Evolutionary conservation across 768 basidiomycete species (phyloP).

Genomic region (Mycena alexandri): DNA sequence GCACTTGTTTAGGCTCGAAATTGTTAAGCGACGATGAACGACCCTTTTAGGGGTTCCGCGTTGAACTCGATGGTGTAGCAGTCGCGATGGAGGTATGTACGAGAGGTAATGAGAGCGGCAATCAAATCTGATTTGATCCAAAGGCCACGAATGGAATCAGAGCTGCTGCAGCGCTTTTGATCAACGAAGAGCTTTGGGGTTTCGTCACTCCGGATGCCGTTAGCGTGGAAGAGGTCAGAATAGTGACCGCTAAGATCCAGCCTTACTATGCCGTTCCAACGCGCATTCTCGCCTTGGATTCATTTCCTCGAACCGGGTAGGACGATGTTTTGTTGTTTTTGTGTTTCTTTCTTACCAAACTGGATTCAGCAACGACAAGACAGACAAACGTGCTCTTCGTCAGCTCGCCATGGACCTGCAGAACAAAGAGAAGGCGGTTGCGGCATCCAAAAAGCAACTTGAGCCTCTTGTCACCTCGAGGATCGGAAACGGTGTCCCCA

Average conservation of each 20-base stretch:
- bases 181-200: constrained; percentile 68
- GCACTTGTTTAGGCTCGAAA: constrained; percentile 2
- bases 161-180: constrained; percentile 63
- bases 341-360: constrained; percentile 11
- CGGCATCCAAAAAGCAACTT: constrained; percentile 24
- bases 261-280: constrained; percentile 73
- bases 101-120: not conserved
- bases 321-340: constrained; percentile 35
- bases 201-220: constrained; percentile 60
- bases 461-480: constrained; percentile 31
- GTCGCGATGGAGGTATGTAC: constrained; percentile 66
- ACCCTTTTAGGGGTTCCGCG: constrained; percentile 64
- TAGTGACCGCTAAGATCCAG: constrained; percentile 62
- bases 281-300: constrained; percentile 55
- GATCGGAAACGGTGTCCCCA: constrained; percentile 24
- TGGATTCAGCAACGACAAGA: constrained; percentile 60
- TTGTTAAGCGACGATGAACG: not conserved
- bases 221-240: constrained; percentile 53
- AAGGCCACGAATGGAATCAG: constrained; percentile 58
- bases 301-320: constrained; percentile 67
- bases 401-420: constrained; percentile 48
- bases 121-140: not conserved
- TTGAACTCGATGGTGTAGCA: constrained; percentile 73
- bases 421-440: constrained; percentile 23
- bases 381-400: constrained; percentile 61